A percentile compares a stretch with the other conserved stretches of the same genome.
Conservation (phyloP, 352 stramenopile species). For the Pilasporangium apinafurcum region DNA sequence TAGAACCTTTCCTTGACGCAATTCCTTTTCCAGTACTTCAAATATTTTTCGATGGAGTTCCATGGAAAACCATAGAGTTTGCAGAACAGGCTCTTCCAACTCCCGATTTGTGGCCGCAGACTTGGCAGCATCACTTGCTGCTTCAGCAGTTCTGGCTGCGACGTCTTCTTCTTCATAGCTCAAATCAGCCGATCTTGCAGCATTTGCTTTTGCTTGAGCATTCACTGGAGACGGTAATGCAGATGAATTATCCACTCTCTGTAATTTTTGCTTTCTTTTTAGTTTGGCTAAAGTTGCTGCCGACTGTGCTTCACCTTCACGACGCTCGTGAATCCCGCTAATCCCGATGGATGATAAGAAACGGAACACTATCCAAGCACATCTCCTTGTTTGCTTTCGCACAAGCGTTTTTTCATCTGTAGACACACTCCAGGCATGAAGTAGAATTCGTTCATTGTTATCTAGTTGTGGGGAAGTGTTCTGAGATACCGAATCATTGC, state of each 20-base stretch:
- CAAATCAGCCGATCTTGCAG: constrained; percentile 11
- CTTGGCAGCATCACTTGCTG: constrained; percentile 75
- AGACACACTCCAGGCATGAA: constrained; percentile 38
- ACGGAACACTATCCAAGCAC: constrained; percentile 78
- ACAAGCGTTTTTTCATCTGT: constrained; percentile 67
- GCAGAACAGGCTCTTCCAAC: constrained; percentile 63
- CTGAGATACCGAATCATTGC: too few relatives aligned
- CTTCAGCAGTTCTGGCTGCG: constrained; percentile 50
- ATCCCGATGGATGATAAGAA: constrained; percentile 72
- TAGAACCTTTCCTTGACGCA: constrained; percentile 58
- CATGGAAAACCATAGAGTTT: constrained; percentile 85
- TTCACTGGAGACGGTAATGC: constrained; percentile 7
- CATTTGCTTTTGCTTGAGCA: constrained; percentile 9
- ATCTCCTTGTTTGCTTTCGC: constrained; percentile 59
- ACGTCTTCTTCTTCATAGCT: constrained; percentile 51
- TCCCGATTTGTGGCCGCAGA: constrained; percentile 63
- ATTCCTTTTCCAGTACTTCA: constrained; percentile 77
- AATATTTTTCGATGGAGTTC: constrained; percentile 86
- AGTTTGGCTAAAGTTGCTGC: constrained; percentile 62
- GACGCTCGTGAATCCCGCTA: constrained; percentile 57
- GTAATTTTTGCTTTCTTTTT: constrained; percentile 59
- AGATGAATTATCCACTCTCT: constrained; percentile 21
- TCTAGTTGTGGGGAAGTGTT: too few relatives aligned
- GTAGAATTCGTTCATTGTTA: constrained; percentile 12
- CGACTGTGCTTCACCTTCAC: constrained; percentile 64